Evolutionary conservation across 371 early-diverging fungal species (phyloP), one percentile per base, ranked within the genome.

Genomic region (Mortierella sp.): DNA sequence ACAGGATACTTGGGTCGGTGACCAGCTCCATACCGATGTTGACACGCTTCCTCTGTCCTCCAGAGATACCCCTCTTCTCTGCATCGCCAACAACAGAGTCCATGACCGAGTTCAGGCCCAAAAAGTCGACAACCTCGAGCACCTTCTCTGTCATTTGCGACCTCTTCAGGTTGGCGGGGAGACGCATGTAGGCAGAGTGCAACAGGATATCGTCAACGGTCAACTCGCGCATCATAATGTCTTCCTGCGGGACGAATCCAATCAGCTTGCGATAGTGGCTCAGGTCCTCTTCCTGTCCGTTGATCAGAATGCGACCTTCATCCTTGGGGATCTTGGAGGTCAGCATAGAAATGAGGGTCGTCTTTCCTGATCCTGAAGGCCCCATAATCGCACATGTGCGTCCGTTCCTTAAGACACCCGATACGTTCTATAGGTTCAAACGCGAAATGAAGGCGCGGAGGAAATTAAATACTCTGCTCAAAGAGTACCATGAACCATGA

Each of bases 11-110:
- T 4, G 99, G 96, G 39, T 96, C 94, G 1, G 96, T 93, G 2
- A 98, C 92, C 4, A 97, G 88, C 72, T 99, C 98, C 88, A 92
- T 93, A 9, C 95, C 97, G 69, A 97, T 95, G 44, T 94, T 91
- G 9, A 95, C 93, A 45, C 98, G 90, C 87, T 97, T 95, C 69
- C 94, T 85, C 77, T 93, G 97, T 67, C 97, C 98, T 53, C 94
- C 98, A 31, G 93, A 93, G 24, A 97, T 91, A 13, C 96, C 96
- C 64, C 96, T 91, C 58, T 85, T 79, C 22, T 87, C 90, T 0
- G 92, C 87, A 65, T 95, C 93, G 14, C 98, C 99, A 39, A 97
- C 95, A 16, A 71, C 79, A 26, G 87, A 87, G 73, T 94, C 86
- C 78, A 88, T 89, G n/a, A 94, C 91, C 14, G 91, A 85, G 34